A percentile compares a stretch with the other conserved stretches of the same genome.
Evolutionary conservation across 1,284 basidiomycete species (phyloP).

Genomic region (Macrocybe sp.): DNA sequence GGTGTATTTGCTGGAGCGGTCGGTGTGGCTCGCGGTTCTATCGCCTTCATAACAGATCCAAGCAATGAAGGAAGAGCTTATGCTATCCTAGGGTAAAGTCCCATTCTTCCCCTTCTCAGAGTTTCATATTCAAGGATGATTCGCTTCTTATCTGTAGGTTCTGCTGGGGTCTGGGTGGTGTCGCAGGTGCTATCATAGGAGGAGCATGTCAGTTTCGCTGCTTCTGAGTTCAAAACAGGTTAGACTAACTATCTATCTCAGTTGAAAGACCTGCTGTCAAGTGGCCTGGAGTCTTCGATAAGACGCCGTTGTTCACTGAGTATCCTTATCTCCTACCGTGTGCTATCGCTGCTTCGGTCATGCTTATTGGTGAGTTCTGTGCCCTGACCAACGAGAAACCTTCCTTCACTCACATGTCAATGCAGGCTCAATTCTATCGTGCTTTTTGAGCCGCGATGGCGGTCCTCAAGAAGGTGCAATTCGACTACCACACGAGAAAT

Average conservation of each 20-base stretch:
- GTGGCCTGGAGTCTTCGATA: conserved; percentile 73
- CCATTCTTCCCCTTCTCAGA: conserved; percentile 1
- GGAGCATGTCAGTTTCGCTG: conserved; percentile 62
- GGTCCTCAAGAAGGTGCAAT: conserved; percentile 85
- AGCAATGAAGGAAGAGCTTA: conserved; percentile 94
- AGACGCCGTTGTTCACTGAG: conserved; percentile 62
- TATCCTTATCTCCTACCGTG: conserved; percentile 95
- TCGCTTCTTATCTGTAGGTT: conserved; percentile 42
- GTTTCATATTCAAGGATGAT: background rate
- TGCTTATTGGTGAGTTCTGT: conserved; percentile 55
- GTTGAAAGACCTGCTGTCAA: conserved; percentile 85
- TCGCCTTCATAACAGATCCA: conserved; percentile 84
- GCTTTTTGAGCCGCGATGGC: conserved; percentile 89
- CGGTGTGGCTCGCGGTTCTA: conserved; percentile 87
- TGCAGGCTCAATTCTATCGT: conserved; percentile 75
- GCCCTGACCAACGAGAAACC: no score
- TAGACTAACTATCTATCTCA: conserved; percentile 22
- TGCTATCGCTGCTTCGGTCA: conserved; percentile 69
- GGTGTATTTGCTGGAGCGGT: conserved; percentile 97
- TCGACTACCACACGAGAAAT: conserved; percentile 73
- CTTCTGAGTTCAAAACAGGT: background rate
- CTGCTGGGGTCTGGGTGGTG: conserved; percentile 95
- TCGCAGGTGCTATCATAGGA: conserved; percentile 83
- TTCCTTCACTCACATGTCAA: conserved; percentile 7
- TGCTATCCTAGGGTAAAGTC: conserved; percentile 76